Evolutionary conservation across 345 rosid genomes (phyloP).

Genomic region (Citrus cavaleriei): DNA sequence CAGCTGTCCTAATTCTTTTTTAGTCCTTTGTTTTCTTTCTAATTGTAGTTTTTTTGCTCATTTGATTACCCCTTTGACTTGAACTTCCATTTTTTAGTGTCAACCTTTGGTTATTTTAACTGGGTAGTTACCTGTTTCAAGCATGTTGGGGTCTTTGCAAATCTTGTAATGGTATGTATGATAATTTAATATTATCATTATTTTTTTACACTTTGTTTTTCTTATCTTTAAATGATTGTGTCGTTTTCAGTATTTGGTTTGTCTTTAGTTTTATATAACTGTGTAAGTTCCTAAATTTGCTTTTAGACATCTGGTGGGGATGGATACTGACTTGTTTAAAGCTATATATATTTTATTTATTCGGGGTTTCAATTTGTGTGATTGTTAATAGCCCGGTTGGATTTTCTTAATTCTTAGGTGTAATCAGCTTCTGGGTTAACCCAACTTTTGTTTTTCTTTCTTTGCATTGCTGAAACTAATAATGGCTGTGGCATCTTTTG

Average conservation of each 20-base stretch:
- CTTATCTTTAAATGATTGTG: not conserved
- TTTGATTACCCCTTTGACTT: constrained; percentile 38
- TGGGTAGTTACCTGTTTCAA: constrained; percentile 11
- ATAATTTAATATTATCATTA: not conserved
- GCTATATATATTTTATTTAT: not conserved
- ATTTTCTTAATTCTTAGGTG: not conserved
- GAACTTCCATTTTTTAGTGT: constrained; percentile 16
- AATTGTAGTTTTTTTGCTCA: not conserved
- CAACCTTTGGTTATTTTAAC: constrained; percentile 19
- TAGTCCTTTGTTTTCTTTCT: not conserved
- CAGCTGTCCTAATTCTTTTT: constrained; percentile 17
- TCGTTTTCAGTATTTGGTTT: not conserved
- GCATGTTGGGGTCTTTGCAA: constrained; percentile 25
- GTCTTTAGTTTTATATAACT: constrained; percentile 13
- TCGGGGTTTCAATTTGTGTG: constrained; percentile 12
- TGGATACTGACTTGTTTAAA: not conserved
- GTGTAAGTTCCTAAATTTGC: constrained; percentile 22
- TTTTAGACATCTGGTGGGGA: constrained; percentile 19
- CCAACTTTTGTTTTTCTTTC: not conserved
- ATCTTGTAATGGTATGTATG: constrained; percentile 13
- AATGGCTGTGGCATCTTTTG: constrained; percentile 35
- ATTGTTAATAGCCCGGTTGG: constrained; percentile 9
- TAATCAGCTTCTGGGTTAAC: constrained; percentile 6
- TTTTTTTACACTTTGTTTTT: not conserved
- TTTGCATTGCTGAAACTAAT: constrained; percentile 30